Base-by-base conservation (phyloP, 202 grass and related monocot species). In the Bolboschoenoplectus hybrid region DNA sequence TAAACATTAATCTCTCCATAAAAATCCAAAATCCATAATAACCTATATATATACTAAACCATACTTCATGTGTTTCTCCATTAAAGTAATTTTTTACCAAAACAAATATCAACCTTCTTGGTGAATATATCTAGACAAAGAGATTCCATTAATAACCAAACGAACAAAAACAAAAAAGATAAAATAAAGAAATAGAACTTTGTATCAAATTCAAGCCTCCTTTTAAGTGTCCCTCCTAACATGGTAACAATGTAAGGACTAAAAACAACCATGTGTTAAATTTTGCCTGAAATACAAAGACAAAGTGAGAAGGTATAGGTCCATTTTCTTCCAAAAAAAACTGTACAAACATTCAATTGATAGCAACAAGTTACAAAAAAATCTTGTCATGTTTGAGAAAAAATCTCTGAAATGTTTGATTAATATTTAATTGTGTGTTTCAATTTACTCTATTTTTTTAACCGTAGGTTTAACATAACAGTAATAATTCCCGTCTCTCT, bases 221-320 rank as follows among this genome's bases (percentile, higher is more conserved):
- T 82, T 82, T 82, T 66, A 67, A 12, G 79, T 46, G 50, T 70
- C 50, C 62, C 46, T 71, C 50, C 81, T 68, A 70, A 52, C 63
- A 13, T 9, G 45, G 44, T 83, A 35, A 83, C 26, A 84, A 67
- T 65, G 12, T 32, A 84, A 69, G 32, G 47, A 43, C 34, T 43
- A 84, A 57, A 19, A 58, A 40, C 63, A 52, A 44, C 35, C 8
- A 44, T 69, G 43, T 55, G 26, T 84, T 70, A 84, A 36, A 16
- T 84, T 66, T 57, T 84, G 82, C 65, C 50, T 55, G 66, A 84
- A 71, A 84, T 84, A 68, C 35, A 50, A 65, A 58, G 51, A 68
- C 82, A 84, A 71, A 26, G 14, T 3, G 34, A 84, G 35, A 9
- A 11, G 68, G 65, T 49, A 84, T 41, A 9, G 45, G 61, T 82